Base-by-base conservation (phyloP, 257 asterid genomes). In the Nicotiana knightiana region DNA sequence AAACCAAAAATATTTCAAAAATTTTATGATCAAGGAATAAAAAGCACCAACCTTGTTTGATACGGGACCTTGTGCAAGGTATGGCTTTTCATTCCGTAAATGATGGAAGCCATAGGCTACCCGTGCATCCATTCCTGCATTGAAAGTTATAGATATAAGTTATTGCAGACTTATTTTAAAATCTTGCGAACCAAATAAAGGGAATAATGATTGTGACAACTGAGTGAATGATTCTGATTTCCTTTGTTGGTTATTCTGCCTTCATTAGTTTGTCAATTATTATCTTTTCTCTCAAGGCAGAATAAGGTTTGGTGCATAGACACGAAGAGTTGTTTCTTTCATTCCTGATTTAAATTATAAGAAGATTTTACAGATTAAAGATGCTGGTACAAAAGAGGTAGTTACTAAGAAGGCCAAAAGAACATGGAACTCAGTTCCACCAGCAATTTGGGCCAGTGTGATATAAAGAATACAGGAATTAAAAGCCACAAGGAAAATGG, bases 91-190 rank as follows among this genome's bases (percentile, higher is more conserved):
- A 76, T 95, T 93, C 81, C 99, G 99, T 67, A 95, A 86, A 84
- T 91, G 92, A 85, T 95, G 99, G 92, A 95, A 95, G 83, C 99
- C 98, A 81, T 95, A 93, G 51, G 99, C 98, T 46, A 95, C 97
- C 90, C 89, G 95, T 70, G 99, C 99, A 89, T 95, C 99, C 99
- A 95, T 95, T 70, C 99, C 99, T 95, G 87, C 83, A 85, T 33
- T 32, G 43, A 75, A 51, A 75, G 26, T 75, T 75, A 51, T 26
- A 75, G 46, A 12, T n/a, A 75, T 61, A 51, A 75, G 16, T 75
- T 75, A 75, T 51, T 32, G 16, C n/a, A 26, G 15, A 48, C 9
- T 26, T 7, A 73, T 9, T 73, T 46, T 48, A 13, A 65, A 13
- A 13, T 48, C 26, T 26, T 24, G 43, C 0, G 1, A 33, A 21